Evolutionary conservation across 2,329 filamentous ascomycete genomes (phyloP), one percentile per base, ranked within the genome.

Genomic region (Capronia epimyces): DNA sequence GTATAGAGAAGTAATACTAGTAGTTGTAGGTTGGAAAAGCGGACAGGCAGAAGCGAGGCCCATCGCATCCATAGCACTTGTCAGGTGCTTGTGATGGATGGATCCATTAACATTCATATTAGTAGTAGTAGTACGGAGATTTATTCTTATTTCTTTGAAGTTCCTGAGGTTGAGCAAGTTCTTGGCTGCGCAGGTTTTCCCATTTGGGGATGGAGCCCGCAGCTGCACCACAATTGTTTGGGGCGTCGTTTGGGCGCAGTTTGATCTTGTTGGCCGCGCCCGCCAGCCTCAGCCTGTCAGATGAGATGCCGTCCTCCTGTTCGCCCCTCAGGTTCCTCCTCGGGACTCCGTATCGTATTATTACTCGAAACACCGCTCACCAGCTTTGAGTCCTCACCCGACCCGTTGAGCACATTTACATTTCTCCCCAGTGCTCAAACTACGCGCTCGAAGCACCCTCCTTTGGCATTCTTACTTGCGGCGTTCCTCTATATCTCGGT

Each of bases 261-360:
- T 32, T 6, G 29, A 32, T 12, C 29, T 32, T 12, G 13, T n/a
- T 12, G 12, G 29, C 29, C 7, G 3, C 29, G 7, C 13, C 6
- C n/a, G n/a, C n/a, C n/a, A n/a, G n/a, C n/a, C n/a, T 27, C 39
- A 24, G 39, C 21, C 39, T 42, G 20, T 42, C 21, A 40, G 39
- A 42, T 42, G 39, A 18, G 5, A 37, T 7, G 13, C 18, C 29
- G 7, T 32, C 29, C 25, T 12, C n/a, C 29, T 12, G 29, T 18
- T 20, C 12, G 6, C 34, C 5, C 18, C 13, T 37, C 16, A 20
- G 15, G 27, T 29, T 34, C n/a, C 31, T 7, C 10, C 31, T 27
- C 25, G 6, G 25, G 31, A 34, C n/a, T 34, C 31, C 31, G 15
- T n/a, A 16, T 15, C 15, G 7, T 8, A 37, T 20, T n/a, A n/a